Base-by-base conservation (phyloP, 805 yeast genomes). In the Saccharomycopsis javanensis region DNA sequence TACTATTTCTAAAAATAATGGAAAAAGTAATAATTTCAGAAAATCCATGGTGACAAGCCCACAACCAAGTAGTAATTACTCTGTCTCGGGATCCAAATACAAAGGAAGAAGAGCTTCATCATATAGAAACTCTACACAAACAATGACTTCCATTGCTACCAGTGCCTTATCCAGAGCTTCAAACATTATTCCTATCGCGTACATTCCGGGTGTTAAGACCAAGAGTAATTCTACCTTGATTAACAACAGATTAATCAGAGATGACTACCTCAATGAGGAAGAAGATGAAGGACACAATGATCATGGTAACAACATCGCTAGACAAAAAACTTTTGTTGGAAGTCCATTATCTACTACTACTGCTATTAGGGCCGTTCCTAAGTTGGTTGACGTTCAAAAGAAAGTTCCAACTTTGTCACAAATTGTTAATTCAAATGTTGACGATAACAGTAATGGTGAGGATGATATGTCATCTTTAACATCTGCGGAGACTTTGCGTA, bases 201-300 rank as follows among this genome's bases (percentile, higher is more conserved):
- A 90, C 67, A 88, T 91, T 59, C 98, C 97, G 0, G 97, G 97
- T 37, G 97, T 90, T 50, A 87, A 90, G 4, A 80, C 82, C 23
- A 74, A 85, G 27, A 76, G 79, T 51, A 73, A 75, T 7, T 71
- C 71, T 56, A 72, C 57, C 8, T 53, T 57, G 35, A 30, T 53
- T 16, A 51, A 46, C 35, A 57, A 59, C 34, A 28, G 53, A 25
- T 57, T 74, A 63, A 45, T 54, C 20, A n/a, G 70, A 25, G 74
- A 74, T 20, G 73, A 71, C 60, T 42, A 42, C 28, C 18, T 42
- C n/a, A 10, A 42, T 16, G 67, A 67, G 61, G 72, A 68, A 57
- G 65, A 76, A 3, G n/a, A 50, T 11, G 55, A 53, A 10, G 18
- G 23, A 15, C n/a, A 31, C 35, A 11, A 31, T 31, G 35, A 54